Evolutionary conservation across 768 basidiomycete species (phyloP), one percentile per base, ranked within the genome.

Genomic region (Rhizopogon sp.): DNA sequence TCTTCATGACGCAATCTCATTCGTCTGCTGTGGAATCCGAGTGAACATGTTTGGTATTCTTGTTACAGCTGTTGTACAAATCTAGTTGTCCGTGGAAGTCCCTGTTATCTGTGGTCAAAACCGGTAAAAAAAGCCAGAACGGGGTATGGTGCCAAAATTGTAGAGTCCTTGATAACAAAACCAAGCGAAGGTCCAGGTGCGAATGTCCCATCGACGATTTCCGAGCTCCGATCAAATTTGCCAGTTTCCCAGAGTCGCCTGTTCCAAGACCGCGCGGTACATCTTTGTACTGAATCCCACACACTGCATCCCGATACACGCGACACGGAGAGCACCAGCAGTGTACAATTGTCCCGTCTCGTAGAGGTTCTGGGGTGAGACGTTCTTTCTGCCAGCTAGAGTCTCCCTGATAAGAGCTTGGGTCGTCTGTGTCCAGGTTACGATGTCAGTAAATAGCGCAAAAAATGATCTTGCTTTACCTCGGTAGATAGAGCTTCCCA

Each of bases 291-390:
- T 88, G 76, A 90, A 91, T 2, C 88, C 85, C 50, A 88, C 77
- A 65, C 89, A 91, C 59, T 87, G 85, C 45, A 91, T 70, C 4
- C 81, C 89, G 54, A 91, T 71, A 60, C 88, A 90, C 13, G 84
- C 85, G 22, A 88, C 79, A 57, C 80, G 84, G 45, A 91, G 76
- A 25, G 88, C 88, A 2, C 89, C 88, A 1, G 76, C 84, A 5
- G 78, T 74, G 64, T 90, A 91, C 33, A 90, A 78, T 64, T 91
- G 88, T 1, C 75, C 72, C 0, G 80, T 82, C 66, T 91, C 89
- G 70, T 90, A 90, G 28, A 83, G 69, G 61, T 86, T 89, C 66
- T 89, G 87, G 16, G 89, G 88, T 1, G 88, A 88, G 17, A 80
- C 80, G 64, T 88, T 89, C 68, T 88, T 90, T 44, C 89, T 80